phyloP scores from a whole-genome alignment of 208 protist species.

The Leishmania major region DNA sequence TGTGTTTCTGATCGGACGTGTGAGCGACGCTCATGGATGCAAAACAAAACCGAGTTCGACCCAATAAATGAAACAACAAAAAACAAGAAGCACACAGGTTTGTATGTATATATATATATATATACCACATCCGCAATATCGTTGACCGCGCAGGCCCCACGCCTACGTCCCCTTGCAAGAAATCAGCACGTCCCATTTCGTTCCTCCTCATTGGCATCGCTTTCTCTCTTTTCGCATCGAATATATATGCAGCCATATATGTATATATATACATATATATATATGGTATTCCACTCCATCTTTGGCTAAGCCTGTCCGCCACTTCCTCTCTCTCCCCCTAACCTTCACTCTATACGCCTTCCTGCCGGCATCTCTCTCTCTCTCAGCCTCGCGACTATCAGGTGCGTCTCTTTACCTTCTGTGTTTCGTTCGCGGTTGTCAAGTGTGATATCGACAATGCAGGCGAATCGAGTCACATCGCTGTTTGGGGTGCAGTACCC shows the following conservation, averaged over 20 bases:
- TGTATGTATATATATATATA: too few species aligned
- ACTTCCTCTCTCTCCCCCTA: not conserved
- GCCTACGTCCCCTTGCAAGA: not conserved
- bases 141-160: not conserved
- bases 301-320: not conserved
- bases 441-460: constrained; percentile 20
- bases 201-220: not conserved
- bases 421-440: not conserved
- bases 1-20: too few species aligned
- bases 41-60: too few species aligned
- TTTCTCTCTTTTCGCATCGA: not conserved
- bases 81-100: not conserved
- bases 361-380: not conserved
- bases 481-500: constrained; percentile 78
- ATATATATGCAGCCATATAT: too few species aligned
- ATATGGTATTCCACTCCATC: not conserved
- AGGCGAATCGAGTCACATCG: constrained; percentile 46
- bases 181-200: not conserved
- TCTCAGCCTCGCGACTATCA: not conserved
- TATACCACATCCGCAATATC: too few species aligned
- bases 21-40: too few species aligned
- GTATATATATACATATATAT: not conserved
- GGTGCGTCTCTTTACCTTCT: not conserved
- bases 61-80: too few species aligned
- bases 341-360: not conserved